A percentile compares a stretch with the other conserved stretches of the same genome.
Conservation (phyloP, 192 early-diverging fungal genomes). For the Entomortierella beljakovae region DNA sequence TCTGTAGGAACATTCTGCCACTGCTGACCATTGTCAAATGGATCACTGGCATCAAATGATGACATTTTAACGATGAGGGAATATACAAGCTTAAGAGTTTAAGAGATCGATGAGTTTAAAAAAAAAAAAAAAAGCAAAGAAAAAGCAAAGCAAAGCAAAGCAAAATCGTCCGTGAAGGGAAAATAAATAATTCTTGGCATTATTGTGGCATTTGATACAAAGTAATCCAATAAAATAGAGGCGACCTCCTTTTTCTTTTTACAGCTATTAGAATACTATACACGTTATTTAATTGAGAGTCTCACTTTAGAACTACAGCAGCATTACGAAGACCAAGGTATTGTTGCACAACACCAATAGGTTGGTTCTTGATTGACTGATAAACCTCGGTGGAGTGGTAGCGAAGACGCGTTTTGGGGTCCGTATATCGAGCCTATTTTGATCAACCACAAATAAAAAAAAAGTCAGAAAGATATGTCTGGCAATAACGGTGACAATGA, state of each 20-base stretch:
- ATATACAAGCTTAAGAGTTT: background rate
- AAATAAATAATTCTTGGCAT: background rate
- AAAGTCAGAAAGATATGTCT: background rate
- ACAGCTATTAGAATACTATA: background rate
- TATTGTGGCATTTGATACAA: too few relatives aligned
- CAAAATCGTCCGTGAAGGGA: too few relatives aligned
- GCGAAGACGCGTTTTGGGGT: constrained; percentile 87
- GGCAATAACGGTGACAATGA: too few relatives aligned
- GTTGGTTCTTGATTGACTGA: constrained; percentile 75
- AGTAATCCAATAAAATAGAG: too few relatives aligned
- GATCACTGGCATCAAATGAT: constrained; percentile 20
- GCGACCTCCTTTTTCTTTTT: constrained; percentile 1
- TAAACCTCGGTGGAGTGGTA: constrained; percentile 89
- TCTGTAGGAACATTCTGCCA: constrained; percentile 31
- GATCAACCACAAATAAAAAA: background rate
- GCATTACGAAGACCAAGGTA: constrained; percentile 86
- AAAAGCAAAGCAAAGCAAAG: too few relatives aligned
- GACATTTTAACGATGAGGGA: constrained; percentile 3
- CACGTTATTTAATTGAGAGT: background rate
- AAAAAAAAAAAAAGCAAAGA: too few relatives aligned
- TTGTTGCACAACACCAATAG: constrained; percentile 81
- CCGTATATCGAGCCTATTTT: constrained; percentile 78
- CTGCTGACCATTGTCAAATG: constrained; percentile 34
- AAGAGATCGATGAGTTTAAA: background rate
- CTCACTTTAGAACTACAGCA: constrained; percentile 75